phyloP scores from a whole-genome alignment of 2,329 filamentous ascomycete genomes.

The Colletotrichum sp. region DNA sequence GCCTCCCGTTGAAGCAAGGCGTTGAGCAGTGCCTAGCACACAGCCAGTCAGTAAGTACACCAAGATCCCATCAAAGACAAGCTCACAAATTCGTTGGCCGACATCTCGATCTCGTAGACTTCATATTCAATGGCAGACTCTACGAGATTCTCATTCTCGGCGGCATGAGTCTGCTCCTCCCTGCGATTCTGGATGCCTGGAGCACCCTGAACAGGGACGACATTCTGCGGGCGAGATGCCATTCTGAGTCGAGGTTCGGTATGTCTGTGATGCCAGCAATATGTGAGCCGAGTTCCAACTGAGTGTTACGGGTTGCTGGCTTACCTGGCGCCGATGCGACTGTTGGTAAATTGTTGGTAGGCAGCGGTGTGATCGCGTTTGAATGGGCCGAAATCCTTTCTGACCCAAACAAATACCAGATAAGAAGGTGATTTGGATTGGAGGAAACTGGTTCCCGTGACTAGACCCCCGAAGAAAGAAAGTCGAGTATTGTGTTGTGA shows the following conservation, averaged over 20 bases:
- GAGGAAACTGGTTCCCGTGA: not conserved
- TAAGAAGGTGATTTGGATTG: not conserved
- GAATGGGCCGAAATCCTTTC: not conserved
- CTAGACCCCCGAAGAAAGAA: not conserved
- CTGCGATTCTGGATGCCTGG: not conserved
- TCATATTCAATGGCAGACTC: not conserved
- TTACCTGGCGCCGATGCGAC: not conserved
- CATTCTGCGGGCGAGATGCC: not conserved
- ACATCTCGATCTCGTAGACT: not conserved
- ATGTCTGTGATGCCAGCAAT: not conserved
- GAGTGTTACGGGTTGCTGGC: not conserved
- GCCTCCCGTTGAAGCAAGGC: not conserved
- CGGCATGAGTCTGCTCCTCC: not conserved
- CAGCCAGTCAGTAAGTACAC: not conserved
- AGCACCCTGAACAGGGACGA: not conserved
- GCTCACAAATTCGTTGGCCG: not conserved
- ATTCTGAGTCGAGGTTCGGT: not conserved
- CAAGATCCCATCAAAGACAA: not conserved
- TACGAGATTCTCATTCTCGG: not conserved
- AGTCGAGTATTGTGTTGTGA: not conserved
- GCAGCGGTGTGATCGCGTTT: not conserved
- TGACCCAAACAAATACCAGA: rapidly evolving
- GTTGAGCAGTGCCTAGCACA: not conserved
- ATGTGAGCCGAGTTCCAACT: not conserved
- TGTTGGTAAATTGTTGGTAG: not conserved